Base-by-base conservation (phyloP, 108 stramenopile species). In the Chaetoceros tenuissimus region DNA sequence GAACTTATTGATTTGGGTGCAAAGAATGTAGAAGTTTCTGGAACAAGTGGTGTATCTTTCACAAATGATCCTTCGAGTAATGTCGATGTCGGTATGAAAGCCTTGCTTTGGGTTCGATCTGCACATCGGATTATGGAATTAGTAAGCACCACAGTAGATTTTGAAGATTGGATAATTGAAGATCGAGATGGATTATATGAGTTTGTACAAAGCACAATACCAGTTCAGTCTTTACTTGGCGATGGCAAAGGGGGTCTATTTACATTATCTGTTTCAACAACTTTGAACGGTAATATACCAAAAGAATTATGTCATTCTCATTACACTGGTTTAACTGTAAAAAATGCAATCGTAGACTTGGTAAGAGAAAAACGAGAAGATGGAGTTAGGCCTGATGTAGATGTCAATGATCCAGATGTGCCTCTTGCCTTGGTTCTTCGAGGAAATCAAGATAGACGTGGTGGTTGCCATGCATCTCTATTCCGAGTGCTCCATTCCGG, bases 231-330 rank as follows among this genome's bases (percentile, higher is more conserved):
- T 21, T 43, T 92, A 1, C 53, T 92, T 51, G 84, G 82, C 0
- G 60, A 87, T 60, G 85, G 85, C 0, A 40, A 31, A 8, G 82
- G 82, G 16, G 84, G 82, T 21, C 62, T 87, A 34, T 58, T 81
- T 48, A 87, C 86, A 1, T 48, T 92, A 0, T 81, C 77, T 3
- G 80, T 72, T 0, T 56, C 70, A 18, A 61, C 73, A 22, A 80
- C 77, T 45, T 56, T 64, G 34, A 74, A 85, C 62, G 67, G 77
- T 16, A 69, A 63, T 10, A 60, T 86, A 17, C 79, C 77, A 13
- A 72, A 73, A 31, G 90, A 92, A 43, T 55, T 92, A 1, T 83
- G 76, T 16, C 90, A 92, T 69, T 73, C 78, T 0, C 90, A 87
- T 57, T 92, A 74, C 34, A 78, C 84, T 1, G 81, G 83, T 0